These are phyloP conservation scores for Phycomyces nitens DNA, from an alignment of 192 early-diverging fungal genomes.

Conservation along the genomic window DNA sequence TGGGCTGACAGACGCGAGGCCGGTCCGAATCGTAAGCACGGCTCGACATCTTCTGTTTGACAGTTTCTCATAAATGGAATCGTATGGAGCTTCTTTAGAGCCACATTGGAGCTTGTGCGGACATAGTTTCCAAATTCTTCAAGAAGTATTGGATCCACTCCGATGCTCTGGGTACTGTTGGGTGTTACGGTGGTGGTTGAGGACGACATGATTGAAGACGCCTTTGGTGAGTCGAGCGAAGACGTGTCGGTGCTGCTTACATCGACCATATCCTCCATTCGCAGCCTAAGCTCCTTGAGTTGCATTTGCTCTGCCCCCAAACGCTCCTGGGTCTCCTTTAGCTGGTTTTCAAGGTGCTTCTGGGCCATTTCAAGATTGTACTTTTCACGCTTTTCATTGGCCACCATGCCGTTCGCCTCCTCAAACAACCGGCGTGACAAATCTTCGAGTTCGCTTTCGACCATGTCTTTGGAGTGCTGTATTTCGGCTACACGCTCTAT, in stretches of 20 bases:
- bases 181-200: neutral
- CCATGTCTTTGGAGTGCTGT: conserved; percentile 79
- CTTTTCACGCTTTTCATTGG: conserved; percentile 63
- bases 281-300: conserved; percentile 76
- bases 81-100: conserved; percentile 69
- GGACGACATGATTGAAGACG: neutral
- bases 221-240: neutral
- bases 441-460: conserved; percentile 92
- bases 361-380: conserved; percentile 48
- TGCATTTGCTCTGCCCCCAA: conserved; percentile 76
- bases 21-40: conserved; percentile 90
- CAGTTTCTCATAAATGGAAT: conserved; percentile 84
- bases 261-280: conserved; percentile 62
- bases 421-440: conserved; percentile 86
- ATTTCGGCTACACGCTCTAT: conserved; percentile 79
- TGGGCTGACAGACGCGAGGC: conserved; percentile 82
- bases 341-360: conserved; percentile 55
- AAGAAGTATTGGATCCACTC: conserved; percentile 72
- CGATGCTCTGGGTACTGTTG: conserved; percentile 27
- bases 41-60: conserved; percentile 85
- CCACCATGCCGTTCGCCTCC: conserved; percentile 92
- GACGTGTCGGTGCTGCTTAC: no score
- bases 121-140: conserved; percentile 90
- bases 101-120: conserved; percentile 54
- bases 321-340: conserved; percentile 60